A percentile compares a stretch with the other conserved stretches of the same genome.
Conservation (phyloP, 208 protist genomes). For the Balamuthia mandrillaris region DNA sequence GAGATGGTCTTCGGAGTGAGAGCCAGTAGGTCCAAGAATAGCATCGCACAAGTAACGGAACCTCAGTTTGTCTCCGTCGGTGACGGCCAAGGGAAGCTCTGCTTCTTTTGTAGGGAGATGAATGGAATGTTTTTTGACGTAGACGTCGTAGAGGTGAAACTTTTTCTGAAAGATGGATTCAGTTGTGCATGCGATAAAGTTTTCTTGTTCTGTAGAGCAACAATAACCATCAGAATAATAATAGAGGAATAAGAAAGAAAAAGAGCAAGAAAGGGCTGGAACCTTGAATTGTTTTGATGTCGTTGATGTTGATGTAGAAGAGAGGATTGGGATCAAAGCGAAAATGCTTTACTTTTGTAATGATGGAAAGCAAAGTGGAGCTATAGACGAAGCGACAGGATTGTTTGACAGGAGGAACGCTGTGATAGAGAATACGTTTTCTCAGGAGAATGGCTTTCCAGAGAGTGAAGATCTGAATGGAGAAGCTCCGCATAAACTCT, state of each 20-base stretch:
- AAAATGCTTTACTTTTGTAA: background rate
- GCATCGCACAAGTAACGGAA: background rate
- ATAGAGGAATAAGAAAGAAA: background rate
- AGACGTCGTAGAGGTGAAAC: conserved; percentile 29
- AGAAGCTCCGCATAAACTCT: background rate
- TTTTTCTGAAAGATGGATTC: conserved; percentile 26
- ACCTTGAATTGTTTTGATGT: background rate
- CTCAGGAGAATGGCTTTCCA: conserved; percentile 15
- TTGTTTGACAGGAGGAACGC: background rate
- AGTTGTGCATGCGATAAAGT: conserved; percentile 3
- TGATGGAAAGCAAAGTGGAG: background rate
- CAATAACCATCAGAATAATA: no score
- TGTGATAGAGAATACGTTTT: conserved; percentile 9
- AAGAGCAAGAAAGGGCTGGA: background rate
- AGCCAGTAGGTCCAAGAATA: background rate
- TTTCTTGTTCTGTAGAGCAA: background rate
- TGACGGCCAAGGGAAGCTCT: background rate
- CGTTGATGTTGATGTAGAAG: conserved; percentile 35
- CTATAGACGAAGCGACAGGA: conserved; percentile 17
- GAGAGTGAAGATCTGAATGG: background rate
- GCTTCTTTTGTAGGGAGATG: background rate
- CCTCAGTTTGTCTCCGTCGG: background rate
- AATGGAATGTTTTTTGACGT: background rate
- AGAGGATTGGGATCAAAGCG: background rate
- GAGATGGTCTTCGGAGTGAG: background rate